Base-by-base conservation (phyloP, 108 stramenopile genomes). In the Cyclostephanos tholiformis region DNA sequence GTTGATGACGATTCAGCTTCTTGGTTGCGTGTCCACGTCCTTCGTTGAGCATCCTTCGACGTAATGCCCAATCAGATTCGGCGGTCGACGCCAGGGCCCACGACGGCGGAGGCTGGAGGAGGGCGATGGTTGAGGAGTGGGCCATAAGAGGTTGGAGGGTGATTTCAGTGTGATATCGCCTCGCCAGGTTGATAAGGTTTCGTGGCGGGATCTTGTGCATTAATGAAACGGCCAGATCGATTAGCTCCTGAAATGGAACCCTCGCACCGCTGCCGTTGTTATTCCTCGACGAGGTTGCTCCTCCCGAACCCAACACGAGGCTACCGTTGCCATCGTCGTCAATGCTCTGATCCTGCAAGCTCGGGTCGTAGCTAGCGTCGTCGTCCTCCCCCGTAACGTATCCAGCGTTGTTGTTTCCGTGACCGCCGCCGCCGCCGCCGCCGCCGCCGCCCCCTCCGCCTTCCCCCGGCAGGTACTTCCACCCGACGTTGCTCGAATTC, bases 121-220 rank as follows among this genome's bases (percentile, higher is more conserved):
- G 72, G 11, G 75, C 75, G 72, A 91, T 91, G 44, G 69, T 59
- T 4, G 84, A 77, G 4, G 82, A 65, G 25, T 75, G 35, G 39
- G 75, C 80, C 62, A 84, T 66, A 0, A 77, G 75, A 5, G 79
- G 84, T 20, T 55, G 62, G 26, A 84, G 56, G 63, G 77, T 80
- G 35, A 75, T 68, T 16, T 59, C 48, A 1, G 53, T 61, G 69
- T 87, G 89, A 58, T 92, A 92, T 4, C 80, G 67, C 50, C 64
- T 63, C 1, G 94, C 87, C n/a, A 91, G 64, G 16, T 59, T 70
- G n/a, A 87, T 53, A 5, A 95, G 65, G 44, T 83, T 87, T 11
- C 82, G 76, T 19, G 94, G 94, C 26, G 94, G 94, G 64, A 92
- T 84, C 35, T 85, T 86, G 44, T 84, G 83, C 93, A 95, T 95